Evolutionary conservation across 1,284 basidiomycete genomes (phyloP).

Genomic region (Cutaneotrichosporon dermatis): DNA sequence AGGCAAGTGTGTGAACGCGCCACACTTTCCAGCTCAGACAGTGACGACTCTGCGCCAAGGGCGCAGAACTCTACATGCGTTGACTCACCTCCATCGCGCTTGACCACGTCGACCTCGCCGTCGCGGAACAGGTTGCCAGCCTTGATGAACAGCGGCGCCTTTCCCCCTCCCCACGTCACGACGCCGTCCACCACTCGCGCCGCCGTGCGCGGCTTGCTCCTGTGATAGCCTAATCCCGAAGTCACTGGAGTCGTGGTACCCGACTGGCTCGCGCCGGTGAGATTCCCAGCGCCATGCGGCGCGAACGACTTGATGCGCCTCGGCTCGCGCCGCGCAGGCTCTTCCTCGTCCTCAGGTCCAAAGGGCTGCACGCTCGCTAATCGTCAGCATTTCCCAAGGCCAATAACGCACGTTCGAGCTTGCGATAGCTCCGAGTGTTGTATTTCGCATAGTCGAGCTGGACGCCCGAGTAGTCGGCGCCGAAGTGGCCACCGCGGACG

Average conservation of each 20-base stretch:
- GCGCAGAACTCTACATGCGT: no score
- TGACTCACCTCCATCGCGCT: slow-evolving; percentile 30
- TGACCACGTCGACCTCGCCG: slow-evolving; percentile 42
- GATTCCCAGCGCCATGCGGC: slow-evolving; percentile 1
- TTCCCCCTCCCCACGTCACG: slow-evolving; percentile 36
- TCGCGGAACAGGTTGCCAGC: slow-evolving; percentile 48
- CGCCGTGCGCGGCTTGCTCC: slow-evolving; percentile 2
- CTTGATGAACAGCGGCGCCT: slow-evolving; percentile 47
- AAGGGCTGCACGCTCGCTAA: slow-evolving; percentile 26
- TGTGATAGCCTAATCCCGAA: slow-evolving; percentile 32
- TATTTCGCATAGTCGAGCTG: slow-evolving; percentile 39
- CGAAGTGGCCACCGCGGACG: slow-evolving; percentile 21
- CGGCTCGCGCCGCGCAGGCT: background rate
- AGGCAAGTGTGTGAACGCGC: no score
- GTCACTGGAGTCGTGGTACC: slow-evolving; percentile 33
- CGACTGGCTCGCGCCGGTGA: slow-evolving; percentile 5
- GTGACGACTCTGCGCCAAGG: no score
- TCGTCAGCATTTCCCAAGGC: background rate
- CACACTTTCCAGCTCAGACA: no score
- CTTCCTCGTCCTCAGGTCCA: slow-evolving; percentile 11
- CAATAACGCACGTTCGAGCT: slow-evolving; percentile 32
- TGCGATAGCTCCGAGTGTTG: slow-evolving; percentile 38
- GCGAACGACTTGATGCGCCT: background rate
- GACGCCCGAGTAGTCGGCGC: slow-evolving; percentile 41
- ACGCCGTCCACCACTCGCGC: slow-evolving; percentile 15